Percentiles rank a stretch among this genome's conserved stretches.
These are phyloP conservation scores for Leccinum uliginosum DNA, from an alignment of 768 basidiomycete species.

Conservation along the genomic window DNA sequence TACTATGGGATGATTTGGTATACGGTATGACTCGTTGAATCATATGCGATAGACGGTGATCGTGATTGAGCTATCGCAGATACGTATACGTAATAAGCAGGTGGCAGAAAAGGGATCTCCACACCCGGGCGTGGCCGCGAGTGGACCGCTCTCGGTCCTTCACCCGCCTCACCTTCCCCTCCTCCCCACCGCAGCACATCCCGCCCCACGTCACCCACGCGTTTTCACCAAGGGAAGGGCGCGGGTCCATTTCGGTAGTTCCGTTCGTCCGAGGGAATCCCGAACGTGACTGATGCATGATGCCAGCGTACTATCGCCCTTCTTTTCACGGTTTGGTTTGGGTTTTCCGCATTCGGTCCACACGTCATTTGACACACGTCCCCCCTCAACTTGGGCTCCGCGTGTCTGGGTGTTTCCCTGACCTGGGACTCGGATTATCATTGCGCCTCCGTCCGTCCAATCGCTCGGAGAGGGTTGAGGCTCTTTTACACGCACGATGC, in stretches of 20 bases:
- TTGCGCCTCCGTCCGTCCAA: not conserved
- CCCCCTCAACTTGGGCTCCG: not conserved
- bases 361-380: constrained; percentile 5
- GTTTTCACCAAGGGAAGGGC: not conserved
- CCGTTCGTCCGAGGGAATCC: constrained; percentile 14
- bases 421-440: not conserved
- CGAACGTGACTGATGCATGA: constrained; percentile 1
- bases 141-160: not conserved
- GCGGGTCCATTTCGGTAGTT: not conserved
- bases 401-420: not conserved
- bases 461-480: not conserved
- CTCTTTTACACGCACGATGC: not conserved
- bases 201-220: not conserved
- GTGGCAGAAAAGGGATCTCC: not conserved
- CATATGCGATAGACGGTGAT: not conserved
- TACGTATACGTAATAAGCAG: not conserved
- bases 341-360: constrained; percentile 10
- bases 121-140: constrained; percentile 2
- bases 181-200: not conserved
- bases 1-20: constrained; percentile 3
- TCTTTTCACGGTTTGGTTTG: not conserved
- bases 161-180: not conserved
- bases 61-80: constrained; percentile 1
- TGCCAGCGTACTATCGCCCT: constrained; percentile 13
- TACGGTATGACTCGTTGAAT: not conserved